Conservation (phyloP, 2,329 filamentous ascomycete genomes). For the Calonectria pteridis region DNA sequence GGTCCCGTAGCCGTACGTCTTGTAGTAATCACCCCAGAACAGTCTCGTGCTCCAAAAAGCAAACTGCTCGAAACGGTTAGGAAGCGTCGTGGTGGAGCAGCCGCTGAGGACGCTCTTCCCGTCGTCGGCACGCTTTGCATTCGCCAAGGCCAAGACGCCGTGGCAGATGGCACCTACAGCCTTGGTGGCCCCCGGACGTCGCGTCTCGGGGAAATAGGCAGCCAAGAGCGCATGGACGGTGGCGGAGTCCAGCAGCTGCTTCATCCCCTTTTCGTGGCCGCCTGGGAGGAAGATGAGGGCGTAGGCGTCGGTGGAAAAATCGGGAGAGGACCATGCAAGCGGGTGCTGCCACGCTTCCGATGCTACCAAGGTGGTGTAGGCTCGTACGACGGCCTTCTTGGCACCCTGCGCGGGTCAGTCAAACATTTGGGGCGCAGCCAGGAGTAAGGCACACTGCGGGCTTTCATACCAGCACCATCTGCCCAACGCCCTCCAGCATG, state of each 20-base stretch:
- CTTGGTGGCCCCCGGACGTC: constrained; percentile 56
- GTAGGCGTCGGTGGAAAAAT: constrained; percentile 55
- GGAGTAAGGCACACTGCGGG: background rate
- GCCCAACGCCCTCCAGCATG: constrained; percentile 63
- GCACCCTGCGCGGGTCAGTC: constrained; percentile 54
- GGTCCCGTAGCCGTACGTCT: constrained; percentile 65
- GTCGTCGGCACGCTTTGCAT: constrained; percentile 53
- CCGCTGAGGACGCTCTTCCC: constrained; percentile 62
- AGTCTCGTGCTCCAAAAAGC: constrained; percentile 62
- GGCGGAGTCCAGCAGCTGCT: constrained; percentile 63
- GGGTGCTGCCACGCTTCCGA: constrained; percentile 58
- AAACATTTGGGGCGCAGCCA: background rate
- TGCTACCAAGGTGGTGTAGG: constrained; percentile 58
- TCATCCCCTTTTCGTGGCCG: constrained; percentile 65
- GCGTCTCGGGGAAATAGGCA: constrained; percentile 61
- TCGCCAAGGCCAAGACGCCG: constrained; percentile 63
- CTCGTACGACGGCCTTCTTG: constrained; percentile 52
- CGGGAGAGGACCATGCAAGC: constrained; percentile 57
- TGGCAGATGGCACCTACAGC: constrained; percentile 64
- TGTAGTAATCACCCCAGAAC: constrained; percentile 67
- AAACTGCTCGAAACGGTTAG: constrained; percentile 60
- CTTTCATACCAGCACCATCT: constrained; percentile 61
- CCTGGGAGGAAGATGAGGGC: constrained; percentile 23
- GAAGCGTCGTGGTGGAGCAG: constrained; percentile 62
- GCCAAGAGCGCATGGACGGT: constrained; percentile 58